Evolutionary conservation across 1,284 basidiomycete species (phyloP).

Genomic region (Mycena citricolor): DNA sequence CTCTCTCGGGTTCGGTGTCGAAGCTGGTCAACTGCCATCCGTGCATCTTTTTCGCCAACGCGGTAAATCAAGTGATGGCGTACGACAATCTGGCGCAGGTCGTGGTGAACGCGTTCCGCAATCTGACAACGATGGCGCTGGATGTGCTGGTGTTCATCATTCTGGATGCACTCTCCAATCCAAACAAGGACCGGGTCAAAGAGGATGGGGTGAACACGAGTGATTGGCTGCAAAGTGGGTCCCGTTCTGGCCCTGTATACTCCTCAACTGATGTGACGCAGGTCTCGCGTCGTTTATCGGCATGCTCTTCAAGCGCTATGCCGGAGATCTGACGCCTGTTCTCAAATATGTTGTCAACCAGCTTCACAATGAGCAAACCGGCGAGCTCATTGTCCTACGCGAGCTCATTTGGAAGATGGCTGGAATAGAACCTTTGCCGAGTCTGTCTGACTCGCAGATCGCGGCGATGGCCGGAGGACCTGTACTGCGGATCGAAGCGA

Average conservation of each 20-base stretch:
- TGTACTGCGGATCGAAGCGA: conserved; percentile 82
- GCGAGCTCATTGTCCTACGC: conserved; percentile 88
- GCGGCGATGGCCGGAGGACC: conserved; percentile 89
- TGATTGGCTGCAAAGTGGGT: conserved; percentile 90
- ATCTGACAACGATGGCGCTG: conserved; percentile 89
- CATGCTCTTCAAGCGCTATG: conserved; percentile 86
- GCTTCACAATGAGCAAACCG: conserved; percentile 78
- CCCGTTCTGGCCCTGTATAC: conserved; percentile 2
- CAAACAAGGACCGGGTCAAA: conserved; percentile 83
- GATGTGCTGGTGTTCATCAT: conserved; percentile 91
- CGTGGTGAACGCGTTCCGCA: conserved; percentile 88
- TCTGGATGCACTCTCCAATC: conserved; percentile 86
- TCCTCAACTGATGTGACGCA: conserved; percentile 33
- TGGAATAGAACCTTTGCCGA: conserved; percentile 88
- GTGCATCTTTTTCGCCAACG: conserved; percentile 86
- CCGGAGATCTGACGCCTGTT: conserved; percentile 81
- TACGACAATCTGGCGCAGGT: conserved; percentile 94
- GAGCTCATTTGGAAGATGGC: conserved; percentile 96
- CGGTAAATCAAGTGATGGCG: conserved; percentile 92
- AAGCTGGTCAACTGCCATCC: conserved; percentile 95
- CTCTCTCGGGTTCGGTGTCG: conserved; percentile 85
- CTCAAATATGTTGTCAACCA: conserved; percentile 93
- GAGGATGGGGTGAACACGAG: conserved; percentile 91
- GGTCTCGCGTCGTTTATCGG: conserved; percentile 92
- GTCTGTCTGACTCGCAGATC: conserved; percentile 86